Conservation (phyloP, 169 alveolate genomes). For the Amoebophrya sp. region DNA sequence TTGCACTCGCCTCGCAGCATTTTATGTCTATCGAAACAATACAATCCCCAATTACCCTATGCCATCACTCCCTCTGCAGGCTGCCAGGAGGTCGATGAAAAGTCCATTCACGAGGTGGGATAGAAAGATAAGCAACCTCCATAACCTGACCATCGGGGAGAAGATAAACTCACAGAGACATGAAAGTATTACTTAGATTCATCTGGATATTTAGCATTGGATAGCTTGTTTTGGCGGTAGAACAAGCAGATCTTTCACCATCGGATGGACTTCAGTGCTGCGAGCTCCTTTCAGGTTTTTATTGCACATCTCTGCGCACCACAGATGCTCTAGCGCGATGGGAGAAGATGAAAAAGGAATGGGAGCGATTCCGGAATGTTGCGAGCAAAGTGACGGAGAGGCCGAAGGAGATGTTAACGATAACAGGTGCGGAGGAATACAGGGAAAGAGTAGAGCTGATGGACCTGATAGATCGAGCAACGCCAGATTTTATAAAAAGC, state of each 20-base stretch:
- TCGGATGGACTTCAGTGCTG: too few relatives aligned
- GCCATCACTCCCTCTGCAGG: too few relatives aligned
- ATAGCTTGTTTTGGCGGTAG: too few relatives aligned
- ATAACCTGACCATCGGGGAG: not conserved
- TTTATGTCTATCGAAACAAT: too few relatives aligned
- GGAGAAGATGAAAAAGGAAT: not conserved
- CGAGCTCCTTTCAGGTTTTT: too few relatives aligned
- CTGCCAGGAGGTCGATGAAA: too few relatives aligned
- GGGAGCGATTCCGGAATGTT: not conserved
- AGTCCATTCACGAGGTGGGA: constrained; percentile 1
- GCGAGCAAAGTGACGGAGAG: constrained; percentile 6
- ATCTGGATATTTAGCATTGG: not conserved
- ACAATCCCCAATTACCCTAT: too few relatives aligned
- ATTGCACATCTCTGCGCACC: too few relatives aligned
- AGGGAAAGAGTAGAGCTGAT: not conserved
- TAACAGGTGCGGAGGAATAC: not conserved
- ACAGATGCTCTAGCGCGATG: not conserved
- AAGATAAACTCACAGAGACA: not conserved
- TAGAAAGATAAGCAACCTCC: not conserved
- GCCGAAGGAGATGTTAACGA: not conserved
- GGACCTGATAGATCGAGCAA: not conserved
- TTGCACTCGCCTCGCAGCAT: too few relatives aligned
- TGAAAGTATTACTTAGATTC: not conserved
- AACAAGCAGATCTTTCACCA: too few relatives aligned
- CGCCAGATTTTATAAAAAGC: constrained; percentile 4